Percentiles rank a stretch among this genome's conserved stretches.
Evolutionary conservation across 768 basidiomycete genomes (phyloP).

Genomic region (Mycena kentingensis): DNA sequence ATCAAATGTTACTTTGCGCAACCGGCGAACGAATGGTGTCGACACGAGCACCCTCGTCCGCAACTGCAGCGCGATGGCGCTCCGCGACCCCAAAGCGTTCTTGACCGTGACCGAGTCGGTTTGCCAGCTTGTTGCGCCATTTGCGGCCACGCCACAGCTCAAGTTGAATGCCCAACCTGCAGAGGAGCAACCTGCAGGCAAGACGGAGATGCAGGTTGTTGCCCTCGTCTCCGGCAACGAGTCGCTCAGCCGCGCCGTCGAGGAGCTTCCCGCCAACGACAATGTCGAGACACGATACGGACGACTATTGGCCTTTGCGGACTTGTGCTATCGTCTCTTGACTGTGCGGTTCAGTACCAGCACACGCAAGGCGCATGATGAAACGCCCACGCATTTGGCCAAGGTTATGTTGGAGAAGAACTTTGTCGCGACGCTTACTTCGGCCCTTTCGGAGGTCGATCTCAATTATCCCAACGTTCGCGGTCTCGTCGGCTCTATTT

Average conservation of each 20-base stretch:
- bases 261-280: slow-evolving; percentile 67
- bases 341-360: slow-evolving; percentile 69
- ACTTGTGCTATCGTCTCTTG: slow-evolving; percentile 85
- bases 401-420: slow-evolving; percentile 99
- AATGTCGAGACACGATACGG: slow-evolving; percentile 80
- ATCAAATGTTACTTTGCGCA: slow-evolving; percentile 80
- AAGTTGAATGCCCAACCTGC: slow-evolving; percentile 48
- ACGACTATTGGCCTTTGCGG: slow-evolving; percentile 80
- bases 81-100: slow-evolving; percentile 80
- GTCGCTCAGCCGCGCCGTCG: slow-evolving; percentile 73
- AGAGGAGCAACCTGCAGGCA: slow-evolving; percentile 30
- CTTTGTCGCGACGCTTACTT: slow-evolving; percentile 87
- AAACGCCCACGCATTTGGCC: slow-evolving; percentile 87
- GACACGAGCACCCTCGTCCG: slow-evolving; percentile 77
- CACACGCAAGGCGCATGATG: slow-evolving; percentile 62
- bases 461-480: slow-evolving; percentile 93
- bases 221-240: slow-evolving; percentile 37
- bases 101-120: slow-evolving; percentile 69
- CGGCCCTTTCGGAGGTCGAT: slow-evolving; percentile 87
- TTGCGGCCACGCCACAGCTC: slow-evolving; percentile 56
- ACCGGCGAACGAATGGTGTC: slow-evolving; percentile 61
- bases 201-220: slow-evolving; percentile 65
- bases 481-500: slow-evolving; percentile 79
- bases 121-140: slow-evolving; percentile 74
- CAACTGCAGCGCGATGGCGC: slow-evolving; percentile 73